Base-by-base conservation (phyloP, 2,329 filamentous ascomycete genomes). In the Fusarium tanahbumbuense region DNA sequence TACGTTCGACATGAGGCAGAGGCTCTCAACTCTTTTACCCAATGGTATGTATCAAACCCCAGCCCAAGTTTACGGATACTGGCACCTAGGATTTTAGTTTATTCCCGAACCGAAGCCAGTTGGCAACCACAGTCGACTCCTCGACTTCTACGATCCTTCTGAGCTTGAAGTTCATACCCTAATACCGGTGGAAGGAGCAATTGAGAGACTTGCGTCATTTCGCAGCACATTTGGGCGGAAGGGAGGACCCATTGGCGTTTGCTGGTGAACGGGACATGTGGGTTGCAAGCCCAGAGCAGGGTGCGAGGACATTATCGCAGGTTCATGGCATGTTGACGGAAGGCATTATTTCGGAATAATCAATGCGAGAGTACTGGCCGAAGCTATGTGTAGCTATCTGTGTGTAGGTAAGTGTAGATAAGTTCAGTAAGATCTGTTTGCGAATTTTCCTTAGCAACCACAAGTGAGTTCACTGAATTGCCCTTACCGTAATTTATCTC, bases 151-250 rank as follows among this genome's bases (percentile, higher is more conserved):
- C 9, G 9, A 12, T 7, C 18, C 34, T n/a, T 37, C 34, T 4
- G 18, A 2, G 18, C 6, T 37, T n/a, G 1, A 0, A n/a, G 6
- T 12, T 0, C 10, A 37, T 2, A 7, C 10, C 18, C 10, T n/a
- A 2, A 7, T 37, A 37, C 0, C 9, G 0, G 34, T 37, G 3
- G 3, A n/a, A n/a, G 7, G 18, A 37, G 10, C 1, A 12, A 37
- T n/a, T 0, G 10, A 37, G 34, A 37, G 34, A 6, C 5, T 4
- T 37, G 1, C 0, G 34, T 2, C 6, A 37, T 37, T n/a, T 37
- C 34, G 34, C 9, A 37, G 18, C 10, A 37, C 10, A n/a, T n/a
- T 12, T 12, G 18, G 3, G 16, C 16, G 34, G 1, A 27, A 11
- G 2, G 27, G 34, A n/a, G 34, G 34, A 2, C 6, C 9, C 10